Evolutionary conservation across 1,284 basidiomycete species (phyloP).

Genomic region (Retiboletus flavoniger): DNA sequence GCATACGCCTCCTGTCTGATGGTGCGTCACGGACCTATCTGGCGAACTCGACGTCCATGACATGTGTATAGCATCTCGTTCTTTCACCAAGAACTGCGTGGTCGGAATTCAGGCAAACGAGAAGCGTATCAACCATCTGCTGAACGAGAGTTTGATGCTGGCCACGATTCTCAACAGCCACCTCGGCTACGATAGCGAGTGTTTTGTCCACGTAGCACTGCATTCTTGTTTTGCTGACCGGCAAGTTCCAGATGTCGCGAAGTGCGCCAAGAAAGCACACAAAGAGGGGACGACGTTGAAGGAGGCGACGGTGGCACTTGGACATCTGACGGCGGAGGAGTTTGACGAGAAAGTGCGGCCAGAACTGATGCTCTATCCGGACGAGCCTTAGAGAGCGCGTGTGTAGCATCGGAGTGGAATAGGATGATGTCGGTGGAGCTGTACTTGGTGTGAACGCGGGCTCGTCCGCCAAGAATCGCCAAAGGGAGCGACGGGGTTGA

Average conservation of each 20-base stretch:
- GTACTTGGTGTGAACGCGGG: not conserved
- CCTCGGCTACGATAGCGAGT: constrained; percentile 92
- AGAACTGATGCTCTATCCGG: constrained; percentile 82
- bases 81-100: constrained; percentile 96
- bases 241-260: constrained; percentile 78
- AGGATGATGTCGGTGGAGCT: not conserved
- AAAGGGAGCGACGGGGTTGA: constrained; percentile 23
- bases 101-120: constrained; percentile 97
- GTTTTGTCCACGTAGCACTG: not conserved
- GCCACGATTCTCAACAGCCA: constrained; percentile 93
- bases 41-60: not conserved
- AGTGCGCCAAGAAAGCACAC: constrained; percentile 99
- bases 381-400: constrained; percentile 40
- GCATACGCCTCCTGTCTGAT: constrained; percentile 91
- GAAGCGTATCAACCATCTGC: constrained; percentile 82
- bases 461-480: constrained; percentile 28
- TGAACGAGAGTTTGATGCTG: constrained; percentile 96
- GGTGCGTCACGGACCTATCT: constrained; percentile 45
- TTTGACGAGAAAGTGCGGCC: constrained; percentile 96
- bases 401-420: not conserved
- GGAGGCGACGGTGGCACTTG: constrained; percentile 88
- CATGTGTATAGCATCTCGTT: constrained; percentile 62
- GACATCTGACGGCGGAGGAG: constrained; percentile 85
- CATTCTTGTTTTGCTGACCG: constrained; percentile 10
- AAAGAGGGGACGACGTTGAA: constrained; percentile 96